These are phyloP conservation scores for Crepidotus variabilis DNA, from an alignment of 768 basidiomycete genomes.

Conservation along the genomic window DNA sequence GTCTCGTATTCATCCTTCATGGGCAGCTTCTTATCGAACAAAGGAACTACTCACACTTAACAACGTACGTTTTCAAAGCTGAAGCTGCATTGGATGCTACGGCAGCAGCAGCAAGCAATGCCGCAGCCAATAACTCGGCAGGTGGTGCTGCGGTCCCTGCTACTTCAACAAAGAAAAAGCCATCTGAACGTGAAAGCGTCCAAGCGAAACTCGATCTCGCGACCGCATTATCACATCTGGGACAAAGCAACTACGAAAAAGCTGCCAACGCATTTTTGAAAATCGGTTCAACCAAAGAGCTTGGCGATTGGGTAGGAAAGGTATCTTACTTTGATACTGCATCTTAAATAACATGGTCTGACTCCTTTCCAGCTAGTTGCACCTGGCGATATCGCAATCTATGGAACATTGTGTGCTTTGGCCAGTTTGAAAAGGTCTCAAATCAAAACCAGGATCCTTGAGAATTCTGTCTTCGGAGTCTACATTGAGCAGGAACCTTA, in stretches of 20 bases:
- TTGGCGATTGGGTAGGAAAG: conserved; percentile 79
- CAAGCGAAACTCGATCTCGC: conserved; percentile 82
- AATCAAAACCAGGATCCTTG: conserved; percentile 65
- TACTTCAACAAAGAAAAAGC: conserved; percentile 35
- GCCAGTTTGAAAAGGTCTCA: conserved; percentile 68
- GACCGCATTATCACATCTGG: conserved; percentile 71
- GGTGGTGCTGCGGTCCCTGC: conserved; percentile 17
- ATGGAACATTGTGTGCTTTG: conserved; percentile 80
- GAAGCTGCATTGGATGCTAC: conserved; percentile 81
- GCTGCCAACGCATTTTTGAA: conserved; percentile 74
- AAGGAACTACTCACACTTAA: conserved; percentile 79
- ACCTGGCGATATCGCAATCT: conserved; percentile 82
- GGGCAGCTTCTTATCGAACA: conserved; percentile 79
- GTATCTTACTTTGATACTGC: conserved; percentile 27
- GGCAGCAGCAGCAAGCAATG: conserved; percentile 24
- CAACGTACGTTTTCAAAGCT: conserved; percentile 96
- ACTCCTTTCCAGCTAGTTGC: conserved; percentile 55
- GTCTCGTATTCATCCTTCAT: neutral
- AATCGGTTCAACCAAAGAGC: conserved; percentile 57
- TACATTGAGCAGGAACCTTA: conserved; percentile 88
- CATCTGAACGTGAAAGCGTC: conserved; percentile 61
- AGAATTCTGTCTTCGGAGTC: conserved; percentile 64
- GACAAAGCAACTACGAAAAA: conserved; percentile 70
- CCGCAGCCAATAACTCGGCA: conserved; percentile 13
- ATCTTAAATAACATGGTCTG: neutral